Evolutionary conservation across 495 filamentous ascomycete genomes (phyloP).

Genomic region (Trypethelium eluteriae): DNA sequence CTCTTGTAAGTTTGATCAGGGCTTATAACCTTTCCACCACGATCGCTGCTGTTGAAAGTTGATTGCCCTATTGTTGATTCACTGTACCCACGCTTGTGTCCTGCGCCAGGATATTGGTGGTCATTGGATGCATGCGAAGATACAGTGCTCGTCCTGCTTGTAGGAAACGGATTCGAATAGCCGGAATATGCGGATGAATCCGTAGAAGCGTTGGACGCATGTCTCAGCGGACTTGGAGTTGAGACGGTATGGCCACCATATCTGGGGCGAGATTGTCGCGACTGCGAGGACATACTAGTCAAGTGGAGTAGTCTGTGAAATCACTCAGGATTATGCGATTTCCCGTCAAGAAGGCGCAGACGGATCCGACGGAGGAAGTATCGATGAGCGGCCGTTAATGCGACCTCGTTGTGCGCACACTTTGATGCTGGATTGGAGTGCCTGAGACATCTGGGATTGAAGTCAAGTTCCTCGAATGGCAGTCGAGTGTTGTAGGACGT

Average conservation of each 20-base stretch:
- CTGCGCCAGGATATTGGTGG: slow-evolving; percentile 40
- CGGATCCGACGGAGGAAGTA: neutral
- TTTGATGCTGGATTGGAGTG: neutral
- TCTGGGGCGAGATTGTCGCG: neutral
- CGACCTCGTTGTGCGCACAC: neutral
- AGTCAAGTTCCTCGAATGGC: neutral
- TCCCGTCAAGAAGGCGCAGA: neutral
- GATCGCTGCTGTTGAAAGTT: slow-evolving; percentile 31
- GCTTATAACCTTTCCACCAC: slow-evolving; percentile 41
- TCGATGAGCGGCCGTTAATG: neutral
- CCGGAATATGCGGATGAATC: slow-evolving; percentile 70
- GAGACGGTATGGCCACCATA: slow-evolving; percentile 56
- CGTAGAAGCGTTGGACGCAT: slow-evolving; percentile 71
- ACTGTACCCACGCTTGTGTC: slow-evolving; percentile 71
- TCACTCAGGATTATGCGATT: neutral
- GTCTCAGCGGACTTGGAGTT: slow-evolving; percentile 55
- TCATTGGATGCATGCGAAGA: slow-evolving; percentile 69
- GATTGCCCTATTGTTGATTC: slow-evolving; percentile 43
- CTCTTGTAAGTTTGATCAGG: slow-evolving; percentile 55
- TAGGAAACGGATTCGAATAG: slow-evolving; percentile 55
- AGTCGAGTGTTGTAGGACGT: neutral
- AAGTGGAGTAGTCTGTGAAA: neutral
- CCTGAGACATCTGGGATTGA: neutral
- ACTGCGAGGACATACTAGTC: slow-evolving; percentile 8
- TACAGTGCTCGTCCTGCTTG: slow-evolving; percentile 65